Base-by-base conservation (phyloP, 176 grass and related monocot genomes). In the Phoenix dactylifera region DNA sequence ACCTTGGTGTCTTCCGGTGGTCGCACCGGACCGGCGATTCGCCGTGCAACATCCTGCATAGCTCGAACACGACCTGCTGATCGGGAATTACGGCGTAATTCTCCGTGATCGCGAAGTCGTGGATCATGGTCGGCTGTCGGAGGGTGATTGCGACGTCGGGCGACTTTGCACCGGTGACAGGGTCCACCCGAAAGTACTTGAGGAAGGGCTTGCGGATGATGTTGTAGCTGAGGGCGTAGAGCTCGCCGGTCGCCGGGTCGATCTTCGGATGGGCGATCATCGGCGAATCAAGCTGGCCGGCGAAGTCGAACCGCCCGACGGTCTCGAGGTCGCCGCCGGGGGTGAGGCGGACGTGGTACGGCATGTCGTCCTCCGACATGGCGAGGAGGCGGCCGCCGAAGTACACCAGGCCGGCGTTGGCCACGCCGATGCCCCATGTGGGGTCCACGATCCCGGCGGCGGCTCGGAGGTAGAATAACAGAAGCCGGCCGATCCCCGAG, bases 181-280 rank as follows among this genome's bases (percentile, higher is more conserved):
- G 24, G 16, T 59, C 25, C 1, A 59, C 23, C 16, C 24, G 4
- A 1, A 59, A 59, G 57, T 59, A 59, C 12, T 59, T 59, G 23
- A 59, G 26, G 57, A 16, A 59, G 4, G 57, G 57, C 15, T 59
- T 30, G 25, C 24, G 57, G 57, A 30, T 26, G 4, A 59, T 22
- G 24, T 59, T 24, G 57, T 59, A 59, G 57, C 57, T 30, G 23
- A 59, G 57, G 16, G 57, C 25, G 22, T 30, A 59, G 3, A 59
- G 25, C 16, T 59, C 57, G 3, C 57, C 25, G 9, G 57, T 59
- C 16, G 15, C 24, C 12, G 25, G 57, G 23, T 59, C 57, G 23
- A 59, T 59, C 15, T 59, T 59, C 16, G 57, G 57, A 25, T 59
- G 57, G 22, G 57, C 57, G 57, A 59, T 59, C 57, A 59, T 59